Evolutionary conservation across 2,329 filamentous ascomycete genomes (phyloP).

Genomic region (Hypomyces perniciosus): DNA sequence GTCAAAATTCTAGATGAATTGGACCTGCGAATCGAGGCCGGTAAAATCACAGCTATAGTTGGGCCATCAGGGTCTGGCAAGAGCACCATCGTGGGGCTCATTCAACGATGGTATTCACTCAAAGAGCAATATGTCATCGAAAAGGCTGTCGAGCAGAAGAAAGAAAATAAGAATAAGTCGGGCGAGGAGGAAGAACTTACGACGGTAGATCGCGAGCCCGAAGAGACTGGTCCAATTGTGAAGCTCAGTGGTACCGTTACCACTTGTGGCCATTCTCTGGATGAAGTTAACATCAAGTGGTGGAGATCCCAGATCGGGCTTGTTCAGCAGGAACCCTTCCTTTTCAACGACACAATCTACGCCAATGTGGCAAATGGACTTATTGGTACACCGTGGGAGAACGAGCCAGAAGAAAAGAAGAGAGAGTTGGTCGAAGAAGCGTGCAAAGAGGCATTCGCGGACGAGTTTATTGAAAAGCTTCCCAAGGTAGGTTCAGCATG

Average conservation of each 20-base stretch:
- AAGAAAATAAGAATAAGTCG: slow-evolving; percentile 34
- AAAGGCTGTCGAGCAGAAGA: slow-evolving; percentile 43
- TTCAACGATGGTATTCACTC: slow-evolving; percentile 67
- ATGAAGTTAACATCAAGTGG: slow-evolving; percentile 56
- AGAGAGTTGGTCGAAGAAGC: slow-evolving; percentile 55
- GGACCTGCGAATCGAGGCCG: slow-evolving; percentile 52
- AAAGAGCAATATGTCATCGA: slow-evolving; percentile 47
- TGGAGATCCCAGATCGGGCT: slow-evolving; percentile 58
- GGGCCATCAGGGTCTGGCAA: slow-evolving; percentile 69
- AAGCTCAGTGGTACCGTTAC: slow-evolving; percentile 42
- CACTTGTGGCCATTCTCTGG: slow-evolving; percentile 48
- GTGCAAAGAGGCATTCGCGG: slow-evolving; percentile 61
- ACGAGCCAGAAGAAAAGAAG: slow-evolving; percentile 50
- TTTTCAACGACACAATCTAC: slow-evolving; percentile 61
- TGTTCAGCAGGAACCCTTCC: slow-evolving; percentile 62
- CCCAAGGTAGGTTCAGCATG: slow-evolving; percentile 40
- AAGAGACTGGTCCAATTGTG: slow-evolving; percentile 38
- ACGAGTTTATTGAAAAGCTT: slow-evolving; percentile 61
- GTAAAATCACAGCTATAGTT: slow-evolving; percentile 67
- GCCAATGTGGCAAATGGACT: slow-evolving; percentile 58
- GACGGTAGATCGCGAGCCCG: slow-evolving; percentile 24
- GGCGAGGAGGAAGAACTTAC: slow-evolving; percentile 24
- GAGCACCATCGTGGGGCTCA: slow-evolving; percentile 64
- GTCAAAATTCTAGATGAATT: slow-evolving; percentile 58
- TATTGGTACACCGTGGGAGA: slow-evolving; percentile 45